A percentile compares a stretch with the other conserved stretches of the same genome.
Evolutionary conservation across 2,329 filamentous ascomycete species (phyloP).

Genomic region (Leptographium radiaticola): DNA sequence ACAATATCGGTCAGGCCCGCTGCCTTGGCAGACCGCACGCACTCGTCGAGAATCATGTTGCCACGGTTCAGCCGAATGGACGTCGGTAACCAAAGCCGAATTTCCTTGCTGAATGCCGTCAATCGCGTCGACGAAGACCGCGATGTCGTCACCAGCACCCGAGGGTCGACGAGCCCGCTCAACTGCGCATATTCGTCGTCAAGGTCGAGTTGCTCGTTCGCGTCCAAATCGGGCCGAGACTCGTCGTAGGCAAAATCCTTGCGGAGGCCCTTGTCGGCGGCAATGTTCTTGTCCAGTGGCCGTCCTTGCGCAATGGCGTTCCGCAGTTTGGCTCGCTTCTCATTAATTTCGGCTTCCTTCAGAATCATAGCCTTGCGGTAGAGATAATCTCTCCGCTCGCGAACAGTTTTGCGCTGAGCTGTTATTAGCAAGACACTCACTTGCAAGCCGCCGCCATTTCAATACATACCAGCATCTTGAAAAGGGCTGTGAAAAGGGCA

Average conservation of each 20-base stretch:
- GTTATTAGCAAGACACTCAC: not conserved
- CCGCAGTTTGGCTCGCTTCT: constrained; percentile 79
- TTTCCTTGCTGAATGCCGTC: constrained; percentile 81
- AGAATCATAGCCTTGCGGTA: constrained; percentile 80
- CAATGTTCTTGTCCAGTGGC: constrained; percentile 66
- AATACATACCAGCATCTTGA: constrained; percentile 11
- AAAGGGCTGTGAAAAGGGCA: not conserved
- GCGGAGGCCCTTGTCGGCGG: constrained; percentile 71
- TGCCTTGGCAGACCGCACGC: constrained; percentile 69
- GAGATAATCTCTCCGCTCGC: constrained; percentile 75
- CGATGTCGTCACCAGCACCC: constrained; percentile 77
- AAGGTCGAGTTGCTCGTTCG: constrained; percentile 57
- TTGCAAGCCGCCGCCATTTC: not conserved
- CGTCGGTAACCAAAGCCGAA: constrained; percentile 63
- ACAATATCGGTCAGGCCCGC: constrained; percentile 75
- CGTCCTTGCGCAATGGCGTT: constrained; percentile 81
- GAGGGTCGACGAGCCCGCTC: constrained; percentile 73
- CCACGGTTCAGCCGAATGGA: constrained; percentile 82
- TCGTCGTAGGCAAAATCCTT: constrained; percentile 93
- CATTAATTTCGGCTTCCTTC: constrained; percentile 81
- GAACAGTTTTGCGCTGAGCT: constrained; percentile 53
- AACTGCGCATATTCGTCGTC: constrained; percentile 87
- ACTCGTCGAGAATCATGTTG: constrained; percentile 74
- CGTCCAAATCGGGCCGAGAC: constrained; percentile 53
- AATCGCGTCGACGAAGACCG: constrained; percentile 76